Evolutionary conservation across 805 yeast genomes (phyloP).

Genomic region (Barnettozyma pratensis): DNA sequence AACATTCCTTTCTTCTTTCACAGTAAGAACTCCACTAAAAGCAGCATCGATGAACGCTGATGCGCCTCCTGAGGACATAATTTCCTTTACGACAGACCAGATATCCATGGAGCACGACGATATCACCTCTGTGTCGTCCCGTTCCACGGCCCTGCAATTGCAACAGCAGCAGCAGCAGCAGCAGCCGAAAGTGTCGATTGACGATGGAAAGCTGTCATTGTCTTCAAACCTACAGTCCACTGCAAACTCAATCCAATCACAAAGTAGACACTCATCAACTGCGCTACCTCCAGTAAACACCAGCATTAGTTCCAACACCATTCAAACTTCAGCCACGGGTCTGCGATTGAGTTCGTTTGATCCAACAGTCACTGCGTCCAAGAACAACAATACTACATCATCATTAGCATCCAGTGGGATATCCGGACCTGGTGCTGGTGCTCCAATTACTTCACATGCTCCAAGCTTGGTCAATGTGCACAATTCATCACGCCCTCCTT

Average conservation of each 20-base stretch:
- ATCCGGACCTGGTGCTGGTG: background rate
- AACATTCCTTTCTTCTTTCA: background rate
- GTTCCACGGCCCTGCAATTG: background rate
- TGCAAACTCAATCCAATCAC: constrained; percentile 4
- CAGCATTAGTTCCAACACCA: constrained; percentile 6
- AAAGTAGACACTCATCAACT: background rate
- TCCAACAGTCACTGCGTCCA: constrained; percentile 5
- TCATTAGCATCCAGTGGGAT: background rate
- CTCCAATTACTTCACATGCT: constrained; percentile 15
- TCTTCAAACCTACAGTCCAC: constrained; percentile 3
- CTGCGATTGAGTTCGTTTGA: constrained; percentile 20
- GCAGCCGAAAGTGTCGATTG: constrained; percentile 5
- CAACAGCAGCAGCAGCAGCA: background rate
- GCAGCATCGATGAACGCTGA: constrained; percentile 1
- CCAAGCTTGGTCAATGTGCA: constrained; percentile 17
- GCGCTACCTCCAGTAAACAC: background rate
- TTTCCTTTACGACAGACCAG: background rate
- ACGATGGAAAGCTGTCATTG: constrained; percentile 5
- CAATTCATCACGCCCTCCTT: constrained; percentile 18
- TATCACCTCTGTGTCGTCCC: background rate
- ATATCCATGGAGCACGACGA: background rate
- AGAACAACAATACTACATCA: background rate
- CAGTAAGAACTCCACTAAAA: background rate
- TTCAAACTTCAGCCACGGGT: constrained; percentile 18
- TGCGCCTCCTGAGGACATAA: constrained; percentile 2